A percentile compares a stretch with the other conserved stretches of the same genome.
These are phyloP conservation scores for Salvia rosmarinus DNA, from an alignment of 257 asterid genomes.

Conservation along the genomic window DNA sequence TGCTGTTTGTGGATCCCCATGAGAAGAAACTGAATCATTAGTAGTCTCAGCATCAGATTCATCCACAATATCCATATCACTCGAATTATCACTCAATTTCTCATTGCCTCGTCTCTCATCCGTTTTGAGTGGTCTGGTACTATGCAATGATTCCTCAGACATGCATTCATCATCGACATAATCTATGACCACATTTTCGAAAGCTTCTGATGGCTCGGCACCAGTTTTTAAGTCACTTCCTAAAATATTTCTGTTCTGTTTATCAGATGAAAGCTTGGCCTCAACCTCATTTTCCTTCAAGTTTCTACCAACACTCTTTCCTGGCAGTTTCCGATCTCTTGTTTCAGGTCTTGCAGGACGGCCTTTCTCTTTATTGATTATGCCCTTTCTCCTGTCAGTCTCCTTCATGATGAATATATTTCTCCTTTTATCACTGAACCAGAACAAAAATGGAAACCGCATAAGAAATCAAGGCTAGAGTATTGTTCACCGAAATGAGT, in stretches of 20 bases:
- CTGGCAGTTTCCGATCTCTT: slow-evolving; percentile 56
- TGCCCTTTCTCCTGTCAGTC: slow-evolving; percentile 60
- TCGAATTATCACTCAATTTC: slow-evolving; percentile 44
- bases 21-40: slow-evolving; percentile 71
- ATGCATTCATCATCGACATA: slow-evolving; percentile 53
- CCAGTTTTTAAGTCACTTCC: slow-evolving; percentile 53
- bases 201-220: slow-evolving; percentile 57
- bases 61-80: slow-evolving; percentile 68
- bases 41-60: slow-evolving; percentile 75
- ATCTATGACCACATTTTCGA: slow-evolving; percentile 55
- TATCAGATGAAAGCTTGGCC: slow-evolving; percentile 48
- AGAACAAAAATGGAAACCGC: slow-evolving; percentile 23
- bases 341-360: slow-evolving; percentile 56
- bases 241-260: slow-evolving; percentile 35
- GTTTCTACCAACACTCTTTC: slow-evolving; percentile 51
- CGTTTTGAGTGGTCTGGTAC: slow-evolving; percentile 37
- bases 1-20: slow-evolving; percentile 56
- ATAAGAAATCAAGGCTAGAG: slow-evolving; percentile 4
- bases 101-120: slow-evolving; percentile 48
- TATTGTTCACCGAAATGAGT: neutral
- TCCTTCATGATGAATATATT: slow-evolving; percentile 65
- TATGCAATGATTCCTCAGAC: slow-evolving; percentile 49
- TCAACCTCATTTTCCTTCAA: slow-evolving; percentile 56
- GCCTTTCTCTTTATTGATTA: slow-evolving; percentile 53
- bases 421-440: slow-evolving; percentile 43